Evolutionary conservation across 2,329 filamentous ascomycete species (phyloP).

Genomic region (Dothideomycetidae sp.): DNA sequence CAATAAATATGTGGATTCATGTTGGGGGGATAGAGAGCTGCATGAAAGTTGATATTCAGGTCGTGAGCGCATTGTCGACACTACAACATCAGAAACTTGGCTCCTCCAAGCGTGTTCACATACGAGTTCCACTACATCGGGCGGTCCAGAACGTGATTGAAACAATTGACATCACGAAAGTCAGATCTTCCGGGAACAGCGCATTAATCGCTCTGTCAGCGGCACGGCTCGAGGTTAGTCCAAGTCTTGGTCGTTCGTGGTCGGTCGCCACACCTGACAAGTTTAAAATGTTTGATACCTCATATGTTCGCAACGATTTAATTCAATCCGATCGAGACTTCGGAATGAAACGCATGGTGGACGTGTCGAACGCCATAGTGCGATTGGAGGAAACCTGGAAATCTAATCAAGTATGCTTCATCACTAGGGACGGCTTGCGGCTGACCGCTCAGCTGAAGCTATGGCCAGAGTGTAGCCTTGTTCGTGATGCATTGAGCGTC

Average conservation of each 20-base stretch:
- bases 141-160: constrained; percentile 7
- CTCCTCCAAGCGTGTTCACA: neutral
- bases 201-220: neutral
- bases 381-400: constrained; percentile 14
- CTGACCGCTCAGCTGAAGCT: constrained; percentile 20
- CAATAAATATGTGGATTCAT: constrained; percentile 2
- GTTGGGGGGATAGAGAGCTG: neutral
- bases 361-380: constrained; percentile 10
- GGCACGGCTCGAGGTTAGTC: constrained; percentile 5
- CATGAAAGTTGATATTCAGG: constrained; percentile 3
- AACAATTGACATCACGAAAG: constrained; percentile 8
- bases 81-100: neutral
- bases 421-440: constrained; percentile 15
- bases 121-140: constrained; percentile 3
- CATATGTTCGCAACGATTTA: constrained; percentile 5
- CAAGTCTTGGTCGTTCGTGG: constrained; percentile 8
- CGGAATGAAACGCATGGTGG: constrained; percentile 18
- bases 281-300: constrained; percentile 1
- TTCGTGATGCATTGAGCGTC: constrained; percentile 17
- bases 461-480: constrained; percentile 13
- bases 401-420: constrained; percentile 16
- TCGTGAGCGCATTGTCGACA: neutral
- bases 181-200: constrained; percentile 5
- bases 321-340: constrained; percentile 9
- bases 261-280: constrained; percentile 1